phyloP scores from a whole-genome alignment of 805 yeast species.

The Blastobotrys robertii region DNA sequence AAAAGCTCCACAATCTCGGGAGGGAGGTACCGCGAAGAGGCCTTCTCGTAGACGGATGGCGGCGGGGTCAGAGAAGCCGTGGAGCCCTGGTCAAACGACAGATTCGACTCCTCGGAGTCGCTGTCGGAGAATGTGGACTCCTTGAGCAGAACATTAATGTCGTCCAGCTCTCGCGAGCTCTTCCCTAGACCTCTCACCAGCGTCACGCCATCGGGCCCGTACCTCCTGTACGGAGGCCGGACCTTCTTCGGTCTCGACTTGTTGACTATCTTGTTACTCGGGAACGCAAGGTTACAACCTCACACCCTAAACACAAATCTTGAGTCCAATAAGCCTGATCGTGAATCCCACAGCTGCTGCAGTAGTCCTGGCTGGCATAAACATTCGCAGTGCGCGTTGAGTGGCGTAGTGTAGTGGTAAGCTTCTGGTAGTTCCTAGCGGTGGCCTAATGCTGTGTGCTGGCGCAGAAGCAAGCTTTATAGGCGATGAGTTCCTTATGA shows the following conservation, averaged over 20 bases:
- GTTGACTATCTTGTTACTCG: conserved; percentile 54
- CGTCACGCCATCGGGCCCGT: conserved; percentile 35
- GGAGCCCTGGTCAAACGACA: not conserved
- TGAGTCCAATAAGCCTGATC: not conserved
- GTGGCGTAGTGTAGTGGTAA: too few species aligned
- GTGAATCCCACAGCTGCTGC: too few species aligned
- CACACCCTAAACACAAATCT: not conserved
- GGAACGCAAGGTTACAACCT: not conserved
- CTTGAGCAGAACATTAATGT: too few species aligned
- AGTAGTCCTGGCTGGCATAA: too few species aligned
- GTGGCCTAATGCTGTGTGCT: too few species aligned
- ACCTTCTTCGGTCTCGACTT: conserved; percentile 78
- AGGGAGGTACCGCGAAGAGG: conserved; percentile 32
- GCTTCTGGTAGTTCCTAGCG: too few species aligned
- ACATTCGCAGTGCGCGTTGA: too few species aligned
- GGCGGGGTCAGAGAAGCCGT: not conserved
- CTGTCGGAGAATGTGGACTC: not conserved
- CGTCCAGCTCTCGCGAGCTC: too few species aligned
- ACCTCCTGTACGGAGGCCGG: conserved; percentile 69
- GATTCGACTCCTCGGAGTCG: not conserved
- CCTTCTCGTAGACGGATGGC: conserved; percentile 12
- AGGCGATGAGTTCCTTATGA: too few species aligned
- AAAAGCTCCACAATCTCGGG: conserved; percentile 40
- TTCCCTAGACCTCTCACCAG: too few species aligned
- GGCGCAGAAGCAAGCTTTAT: too few species aligned